phyloP scores from a whole-genome alignment of 192 early-diverging fungal species.

The Entomortierella lignicola region DNA sequence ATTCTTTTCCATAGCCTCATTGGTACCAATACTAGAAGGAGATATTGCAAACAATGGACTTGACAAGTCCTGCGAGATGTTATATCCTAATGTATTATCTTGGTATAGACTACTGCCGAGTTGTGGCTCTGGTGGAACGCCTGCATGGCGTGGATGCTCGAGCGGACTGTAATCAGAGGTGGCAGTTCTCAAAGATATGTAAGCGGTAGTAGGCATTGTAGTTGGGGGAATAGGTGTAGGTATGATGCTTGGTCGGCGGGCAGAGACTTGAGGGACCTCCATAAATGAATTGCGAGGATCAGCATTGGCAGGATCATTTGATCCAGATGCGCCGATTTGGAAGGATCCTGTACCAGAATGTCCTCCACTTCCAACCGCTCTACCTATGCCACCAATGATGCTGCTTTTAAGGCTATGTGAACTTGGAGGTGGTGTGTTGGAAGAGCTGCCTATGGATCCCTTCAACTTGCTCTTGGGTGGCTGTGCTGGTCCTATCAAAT shows the following conservation, averaged over 20 bases:
- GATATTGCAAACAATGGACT: slow-evolving; percentile 25
- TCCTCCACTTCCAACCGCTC: slow-evolving; percentile 18
- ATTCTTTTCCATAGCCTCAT: not conserved
- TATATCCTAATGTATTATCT: not conserved
- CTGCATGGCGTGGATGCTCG: not conserved
- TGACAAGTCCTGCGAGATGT: not conserved
- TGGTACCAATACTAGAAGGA: slow-evolving; percentile 15
- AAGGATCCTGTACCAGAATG: slow-evolving; percentile 21
- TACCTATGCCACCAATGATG: slow-evolving; percentile 33
- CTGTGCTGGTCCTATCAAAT: not conserved
- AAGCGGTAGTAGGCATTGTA: not conserved
- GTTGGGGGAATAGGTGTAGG: slow-evolving; percentile 3
- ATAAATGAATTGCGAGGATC: slow-evolving; percentile 18
- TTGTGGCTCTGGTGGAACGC: slow-evolving; percentile 10
- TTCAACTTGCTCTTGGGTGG: not conserved
- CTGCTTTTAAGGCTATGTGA: slow-evolving; percentile 6
- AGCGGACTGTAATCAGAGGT: slow-evolving; percentile 9
- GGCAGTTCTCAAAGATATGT: slow-evolving; percentile 6
- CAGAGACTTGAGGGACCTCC: slow-evolving; percentile 9
- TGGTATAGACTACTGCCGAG: not conserved
- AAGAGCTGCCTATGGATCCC: not conserved
- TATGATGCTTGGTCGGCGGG: slow-evolving; percentile 8
- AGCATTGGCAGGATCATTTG: not conserved
- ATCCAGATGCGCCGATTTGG: slow-evolving; percentile 12
- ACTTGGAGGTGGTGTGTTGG: not conserved